Evolutionary conservation across 2,329 filamentous ascomycete genomes (phyloP).

Genomic region (Stachybotrys elegans): DNA sequence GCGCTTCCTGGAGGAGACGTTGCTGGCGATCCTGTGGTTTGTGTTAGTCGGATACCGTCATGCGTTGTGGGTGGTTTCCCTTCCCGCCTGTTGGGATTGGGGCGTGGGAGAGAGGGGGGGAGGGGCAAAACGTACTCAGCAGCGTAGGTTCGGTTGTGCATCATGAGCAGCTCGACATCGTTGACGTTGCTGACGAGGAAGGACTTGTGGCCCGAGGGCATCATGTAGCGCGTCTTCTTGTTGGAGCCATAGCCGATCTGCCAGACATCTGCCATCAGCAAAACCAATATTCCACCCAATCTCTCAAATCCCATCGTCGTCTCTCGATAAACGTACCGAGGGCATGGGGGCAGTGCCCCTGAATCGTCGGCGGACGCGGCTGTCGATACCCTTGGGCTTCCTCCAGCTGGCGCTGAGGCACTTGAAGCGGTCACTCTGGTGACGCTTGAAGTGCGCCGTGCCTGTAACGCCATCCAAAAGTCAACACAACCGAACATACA

Average conservation of each 20-base stretch:
- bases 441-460: conserved; percentile 92
- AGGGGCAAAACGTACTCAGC: conserved; percentile 71
- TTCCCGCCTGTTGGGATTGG: no score
- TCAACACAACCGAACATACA: no score
- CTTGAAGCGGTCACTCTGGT: conserved; percentile 97
- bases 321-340: conserved; percentile 65
- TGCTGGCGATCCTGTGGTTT: conserved; percentile 80
- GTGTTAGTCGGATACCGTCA: background rate
- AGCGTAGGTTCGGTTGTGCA: conserved; percentile 99
- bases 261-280: conserved; percentile 14
- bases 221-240: conserved; percentile 99
- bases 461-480: conserved; percentile 43
- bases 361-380: conserved; percentile 94
- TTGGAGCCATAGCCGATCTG: conserved; percentile 99
- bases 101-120: no score
- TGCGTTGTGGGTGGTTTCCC: no score
- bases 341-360: conserved; percentile 95
- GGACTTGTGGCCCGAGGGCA: conserved; percentile 98
- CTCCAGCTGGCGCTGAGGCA: conserved; percentile 88
- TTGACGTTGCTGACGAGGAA: conserved; percentile 97
- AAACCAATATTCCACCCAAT: background rate
- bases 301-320: background rate
- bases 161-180: conserved; percentile 95
- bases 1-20: conserved; percentile 97
- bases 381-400: conserved; percentile 99